These are phyloP conservation scores for Fragaria vesca DNA, from an alignment of 306 rosid species.

Conservation along the genomic window DNA sequence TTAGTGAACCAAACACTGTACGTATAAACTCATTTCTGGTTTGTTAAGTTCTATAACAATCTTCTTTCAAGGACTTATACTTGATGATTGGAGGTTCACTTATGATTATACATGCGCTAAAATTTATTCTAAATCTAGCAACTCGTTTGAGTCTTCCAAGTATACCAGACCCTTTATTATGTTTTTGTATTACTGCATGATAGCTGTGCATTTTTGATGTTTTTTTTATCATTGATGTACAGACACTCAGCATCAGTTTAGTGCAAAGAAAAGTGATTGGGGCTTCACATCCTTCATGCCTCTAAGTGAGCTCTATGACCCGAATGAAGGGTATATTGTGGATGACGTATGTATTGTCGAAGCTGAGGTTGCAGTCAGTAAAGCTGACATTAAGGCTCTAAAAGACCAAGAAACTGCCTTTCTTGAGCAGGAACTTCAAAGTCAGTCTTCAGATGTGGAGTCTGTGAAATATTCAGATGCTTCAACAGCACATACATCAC, in stretches of 20 bases:
- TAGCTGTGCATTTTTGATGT: not conserved
- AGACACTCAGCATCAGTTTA: conserved; percentile 14
- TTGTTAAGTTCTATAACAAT: too few species aligned
- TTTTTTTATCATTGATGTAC: not conserved
- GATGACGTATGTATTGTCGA: conserved; percentile 13
- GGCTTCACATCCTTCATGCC: conserved; percentile 26
- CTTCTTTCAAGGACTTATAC: not conserved
- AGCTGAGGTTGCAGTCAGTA: conserved; percentile 24
- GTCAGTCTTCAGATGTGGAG: not conserved
- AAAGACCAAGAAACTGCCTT: conserved; percentile 5
- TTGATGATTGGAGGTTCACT: not conserved
- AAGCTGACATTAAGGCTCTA: conserved; percentile 7
- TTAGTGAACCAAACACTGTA: not conserved
- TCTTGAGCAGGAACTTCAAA: not conserved
- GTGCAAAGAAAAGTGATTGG: conserved; percentile 14
- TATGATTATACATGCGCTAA: not conserved
- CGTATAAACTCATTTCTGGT: not conserved
- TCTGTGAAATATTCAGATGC: not conserved
- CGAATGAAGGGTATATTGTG: conserved; percentile 3
- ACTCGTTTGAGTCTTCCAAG: not conserved
- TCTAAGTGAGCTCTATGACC: conserved; percentile 13
- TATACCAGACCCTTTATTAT: not conserved
- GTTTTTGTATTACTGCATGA: not conserved
- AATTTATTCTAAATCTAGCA: not conserved
- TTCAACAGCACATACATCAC: conserved; percentile 1